A percentile compares a stretch with the other conserved stretches of the same genome.
These are phyloP conservation scores for Gryganskiella cystojenkinii DNA, from an alignment of 192 early-diverging fungal species.

Conservation along the genomic window DNA sequence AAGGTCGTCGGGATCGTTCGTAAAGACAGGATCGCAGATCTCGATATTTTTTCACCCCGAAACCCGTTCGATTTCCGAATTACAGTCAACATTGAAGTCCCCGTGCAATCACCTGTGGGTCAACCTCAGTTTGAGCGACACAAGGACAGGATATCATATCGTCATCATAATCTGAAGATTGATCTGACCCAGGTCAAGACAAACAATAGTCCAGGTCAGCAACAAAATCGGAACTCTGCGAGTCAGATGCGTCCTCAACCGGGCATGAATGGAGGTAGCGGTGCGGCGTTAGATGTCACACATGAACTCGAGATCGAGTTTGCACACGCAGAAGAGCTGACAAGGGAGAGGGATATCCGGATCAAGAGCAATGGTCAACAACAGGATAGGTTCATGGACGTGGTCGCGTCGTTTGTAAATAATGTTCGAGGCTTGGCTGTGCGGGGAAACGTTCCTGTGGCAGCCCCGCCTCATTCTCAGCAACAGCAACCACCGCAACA, in stretches of 20 bases:
- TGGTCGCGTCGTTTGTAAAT: slow-evolving; percentile 80
- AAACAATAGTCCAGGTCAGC: slow-evolving; percentile 52
- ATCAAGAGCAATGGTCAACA: slow-evolving; percentile 47
- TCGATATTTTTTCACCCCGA: slow-evolving; percentile 89
- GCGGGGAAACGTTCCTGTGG: slow-evolving; percentile 12
- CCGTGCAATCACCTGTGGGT: slow-evolving; percentile 60
- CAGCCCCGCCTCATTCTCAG: too few species aligned
- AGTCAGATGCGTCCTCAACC: slow-evolving; percentile 27
- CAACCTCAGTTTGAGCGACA: slow-evolving; percentile 69
- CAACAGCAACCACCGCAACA: slow-evolving; percentile 13
- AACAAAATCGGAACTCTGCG: slow-evolving; percentile 3
- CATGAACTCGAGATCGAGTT: slow-evolving; percentile 93
- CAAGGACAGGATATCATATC: slow-evolving; percentile 91
- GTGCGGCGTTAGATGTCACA: slow-evolving; percentile 63
- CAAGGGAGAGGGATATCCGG: slow-evolving; percentile 73
- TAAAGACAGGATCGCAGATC: slow-evolving; percentile 83
- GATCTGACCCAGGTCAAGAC: slow-evolving; percentile 89
- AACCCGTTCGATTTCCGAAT: slow-evolving; percentile 88
- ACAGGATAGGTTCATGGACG: slow-evolving; percentile 74
- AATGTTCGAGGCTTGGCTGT: slow-evolving; percentile 74
- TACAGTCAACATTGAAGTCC: slow-evolving; percentile 82
- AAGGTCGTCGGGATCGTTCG: slow-evolving; percentile 69
- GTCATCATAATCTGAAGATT: slow-evolving; percentile 83
- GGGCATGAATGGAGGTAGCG: neutral
- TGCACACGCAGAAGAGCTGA: slow-evolving; percentile 61